Percentiles rank a stretch among this genome's conserved stretches.
These are phyloP conservation scores for Boletus rufocinnamomeus DNA, from an alignment of 768 basidiomycete genomes.

Conservation along the genomic window DNA sequence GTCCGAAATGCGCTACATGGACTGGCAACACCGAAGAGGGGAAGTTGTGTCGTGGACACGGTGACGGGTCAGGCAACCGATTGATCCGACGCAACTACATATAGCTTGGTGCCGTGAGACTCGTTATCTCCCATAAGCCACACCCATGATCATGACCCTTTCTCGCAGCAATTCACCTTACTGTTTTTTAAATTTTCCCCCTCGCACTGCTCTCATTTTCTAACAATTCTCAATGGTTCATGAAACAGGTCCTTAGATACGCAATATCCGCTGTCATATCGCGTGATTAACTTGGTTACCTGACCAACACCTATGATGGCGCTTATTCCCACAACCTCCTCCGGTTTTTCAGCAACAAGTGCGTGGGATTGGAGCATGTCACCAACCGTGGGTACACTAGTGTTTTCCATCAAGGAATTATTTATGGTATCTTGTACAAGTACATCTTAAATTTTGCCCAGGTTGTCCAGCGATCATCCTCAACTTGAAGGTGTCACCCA, in stretches of 20 bases:
- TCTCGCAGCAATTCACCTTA: neutral
- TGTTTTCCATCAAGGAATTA: neutral
- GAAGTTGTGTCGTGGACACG: constrained; percentile 7
- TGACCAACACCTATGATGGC: too few species aligned
- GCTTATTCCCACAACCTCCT: neutral
- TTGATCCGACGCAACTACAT: constrained; percentile 3
- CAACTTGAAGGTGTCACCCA: neutral
- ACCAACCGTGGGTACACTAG: neutral
- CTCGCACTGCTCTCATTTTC: neutral
- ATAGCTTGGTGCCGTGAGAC: neutral
- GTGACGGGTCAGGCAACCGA: constrained; percentile 7
- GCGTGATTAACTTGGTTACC: neutral
- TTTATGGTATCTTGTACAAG: neutral
- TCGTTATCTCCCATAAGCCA: too few species aligned
- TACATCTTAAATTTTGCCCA: constrained; percentile 1
- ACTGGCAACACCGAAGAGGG: constrained; percentile 5
- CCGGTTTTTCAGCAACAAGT: neutral
- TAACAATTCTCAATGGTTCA: neutral
- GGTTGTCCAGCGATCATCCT: neutral
- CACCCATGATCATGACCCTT: neutral
- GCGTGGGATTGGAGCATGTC: neutral
- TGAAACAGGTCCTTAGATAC: neutral
- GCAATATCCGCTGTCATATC: neutral
- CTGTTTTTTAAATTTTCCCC: too few species aligned
- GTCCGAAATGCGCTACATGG: constrained; percentile 14